A percentile compares a stretch with the other conserved stretches of the same genome.
These are phyloP conservation scores for Leucocoprinus sp. DNA, from an alignment of 768 basidiomycete genomes.

Conservation along the genomic window DNA sequence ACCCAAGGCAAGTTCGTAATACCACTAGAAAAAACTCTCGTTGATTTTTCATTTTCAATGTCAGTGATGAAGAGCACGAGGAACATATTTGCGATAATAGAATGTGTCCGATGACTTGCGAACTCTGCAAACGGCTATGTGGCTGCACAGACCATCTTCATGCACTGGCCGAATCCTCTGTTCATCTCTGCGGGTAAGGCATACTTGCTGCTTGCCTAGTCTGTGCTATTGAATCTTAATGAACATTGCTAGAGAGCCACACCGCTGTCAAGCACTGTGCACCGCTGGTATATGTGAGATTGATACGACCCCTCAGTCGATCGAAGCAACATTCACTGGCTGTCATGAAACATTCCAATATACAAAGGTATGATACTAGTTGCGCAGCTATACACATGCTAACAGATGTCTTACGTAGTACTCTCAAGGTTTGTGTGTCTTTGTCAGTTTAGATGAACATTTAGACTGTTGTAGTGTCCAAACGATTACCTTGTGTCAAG, in stretches of 20 bases:
- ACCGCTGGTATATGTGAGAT: constrained; percentile 50
- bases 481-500: constrained; percentile 41
- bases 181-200: constrained; percentile 52
- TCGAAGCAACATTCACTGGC: constrained; percentile 56
- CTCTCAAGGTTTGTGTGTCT: constrained; percentile 35
- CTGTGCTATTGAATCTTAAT: too few relatives aligned
- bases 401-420: constrained; percentile 27
- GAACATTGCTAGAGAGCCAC: constrained; percentile 34
- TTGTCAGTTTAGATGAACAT: neutral
- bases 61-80: constrained; percentile 36
- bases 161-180: constrained; percentile 27
- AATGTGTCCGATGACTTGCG: constrained; percentile 45
- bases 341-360: constrained; percentile 54
- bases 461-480: constrained; percentile 29
- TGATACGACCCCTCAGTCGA: constrained; percentile 47
- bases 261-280: constrained; percentile 38
- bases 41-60: neutral
- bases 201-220: neutral
- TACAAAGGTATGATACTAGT: constrained; percentile 38
- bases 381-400: neutral
- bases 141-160: constrained; percentile 43
- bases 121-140: constrained; percentile 50
- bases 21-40: neutral
- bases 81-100: constrained; percentile 43
- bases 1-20: constrained; percentile 28